Base-by-base conservation (phyloP, 176 grass and related monocot genomes). In the Hordeum marinum region DNA sequence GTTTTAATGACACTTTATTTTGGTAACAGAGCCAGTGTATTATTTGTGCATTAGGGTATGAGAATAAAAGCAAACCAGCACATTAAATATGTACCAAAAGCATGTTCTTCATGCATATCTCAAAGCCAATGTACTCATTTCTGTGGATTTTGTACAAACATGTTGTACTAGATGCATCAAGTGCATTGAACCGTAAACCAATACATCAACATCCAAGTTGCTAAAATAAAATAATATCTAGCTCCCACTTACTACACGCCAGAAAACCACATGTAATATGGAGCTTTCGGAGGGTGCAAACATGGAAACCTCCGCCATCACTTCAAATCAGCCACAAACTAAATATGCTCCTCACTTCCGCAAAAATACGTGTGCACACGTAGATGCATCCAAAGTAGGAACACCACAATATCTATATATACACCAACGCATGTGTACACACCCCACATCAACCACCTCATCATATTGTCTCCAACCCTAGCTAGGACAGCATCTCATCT, bases 331-430 rank as follows among this genome's bases (percentile, higher is more conserved):
- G 21, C 18, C 18, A n/a, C 37, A 32, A 1, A 61, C 50, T 74
- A 9, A 77, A 63, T 43, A 58, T 65, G 24, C 18, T 7, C 31
- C 63, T 32, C 9, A 26, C 24, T 55, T 81, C 11, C 12, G 46
- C 70, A 43, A 11, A 11, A 11, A 62, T 20, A 3, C 8, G 3
- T 11, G 6, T 58, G 31, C 6, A 52, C 64, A 11, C 24, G 55
- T 68, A 36, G 5, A 72, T 79, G 67, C 43, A 24, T 89, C 76
- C 81, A 80, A 89, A 61, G 55, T 72, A 75, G 78, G 63, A 85
- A 63, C 54, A 13, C 4, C 42, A 45, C 0, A 43, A 13, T n/a
- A 78, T 71, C 71, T 86, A 82, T 86, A 78, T 86, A 83, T 25
- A 72, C 20, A 80, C 41, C 41, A 61, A 52, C 17, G 50, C 39